Base-by-base conservation (phyloP, 148 eudicot genomes). In the Polygonum maritimum region DNA sequence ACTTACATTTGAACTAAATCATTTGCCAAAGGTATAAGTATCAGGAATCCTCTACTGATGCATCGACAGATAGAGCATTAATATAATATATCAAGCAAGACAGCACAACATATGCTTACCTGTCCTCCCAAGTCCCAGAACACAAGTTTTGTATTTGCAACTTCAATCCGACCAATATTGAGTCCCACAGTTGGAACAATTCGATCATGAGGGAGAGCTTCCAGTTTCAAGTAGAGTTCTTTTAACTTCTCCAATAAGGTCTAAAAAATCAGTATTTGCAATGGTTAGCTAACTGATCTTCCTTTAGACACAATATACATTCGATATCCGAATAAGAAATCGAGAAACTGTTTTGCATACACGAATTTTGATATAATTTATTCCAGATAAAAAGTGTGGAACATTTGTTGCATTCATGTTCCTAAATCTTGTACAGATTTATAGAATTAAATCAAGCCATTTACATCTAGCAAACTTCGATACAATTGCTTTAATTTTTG, bases 51-150 rank as follows among this genome's bases (percentile, higher is more conserved):
- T 31, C 12, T 26, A 63, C 14, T 63, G 18, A 33, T 4, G 39
- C 69, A 63, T 63, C n/a, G 39, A 3, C 33, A 40, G 40, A 31
- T 63, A 63, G 13, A 63, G 33, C 7, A 63, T 33, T 1, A 63
- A 33, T 33, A 63, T 12, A 11, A 63, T 63, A 63, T 33, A 60
- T 4, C 26, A 10, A 60, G 69, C 12, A 4, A 26, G 12, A 60
- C 36, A 60, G 16, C 15, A 31, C 12, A 38, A 9, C 4, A 65
- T n/a, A 18, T 75, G 80, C 79, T 79, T 80, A 95, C 99, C 99
- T 95, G 99, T 80, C 99, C 99, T 86, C 99, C 99, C 82, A 95
- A 89, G 87, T 95, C 98, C 98, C 98, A 94, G 78, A 94, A 92
- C 63, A 94, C 93, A 77, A 94, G 93, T 82, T 94, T 94, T 74